phyloP scores from a whole-genome alignment of 768 basidiomycete species.

The Boletus insuetus region DNA sequence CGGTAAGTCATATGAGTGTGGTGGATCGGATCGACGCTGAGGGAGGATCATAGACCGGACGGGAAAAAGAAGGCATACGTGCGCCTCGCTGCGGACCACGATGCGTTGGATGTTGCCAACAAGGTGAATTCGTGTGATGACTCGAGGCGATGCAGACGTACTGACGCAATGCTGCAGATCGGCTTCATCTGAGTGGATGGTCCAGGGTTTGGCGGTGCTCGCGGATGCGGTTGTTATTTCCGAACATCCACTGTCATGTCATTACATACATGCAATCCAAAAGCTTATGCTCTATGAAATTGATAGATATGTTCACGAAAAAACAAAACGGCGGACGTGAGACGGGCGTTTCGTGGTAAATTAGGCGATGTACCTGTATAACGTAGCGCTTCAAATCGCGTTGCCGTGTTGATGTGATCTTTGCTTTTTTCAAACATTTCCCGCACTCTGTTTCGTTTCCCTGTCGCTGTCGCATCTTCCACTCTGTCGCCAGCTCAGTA shows the following conservation, averaged over 20 bases:
- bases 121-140: slow-evolving; percentile 53
- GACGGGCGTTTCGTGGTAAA: too few species aligned
- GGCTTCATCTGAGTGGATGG: slow-evolving; percentile 72
- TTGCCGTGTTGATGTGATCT: slow-evolving; percentile 20
- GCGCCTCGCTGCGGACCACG: slow-evolving; percentile 90
- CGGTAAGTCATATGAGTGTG: slow-evolving; percentile 52
- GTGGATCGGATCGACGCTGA: background rate
- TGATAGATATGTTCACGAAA: too few species aligned
- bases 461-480: background rate
- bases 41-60: slow-evolving; percentile 65
- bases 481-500: slow-evolving; percentile 16
- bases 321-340: too few species aligned
- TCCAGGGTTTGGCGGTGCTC: background rate
- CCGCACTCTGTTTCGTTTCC: slow-evolving; percentile 6
- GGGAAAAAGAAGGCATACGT: slow-evolving; percentile 99
- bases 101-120: slow-evolving; percentile 96
- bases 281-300: too few species aligned
- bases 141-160: background rate
- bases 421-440: slow-evolving; percentile 6
- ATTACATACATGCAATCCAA: too few species aligned
- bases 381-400: too few species aligned
- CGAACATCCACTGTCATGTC: background rate
- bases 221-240: too few species aligned
- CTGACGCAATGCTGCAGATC: slow-evolving; percentile 50
- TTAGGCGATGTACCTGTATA: too few species aligned